Base-by-base conservation (phyloP, 1,284 basidiomycete species). In the Ganoderma sp. region DNA sequence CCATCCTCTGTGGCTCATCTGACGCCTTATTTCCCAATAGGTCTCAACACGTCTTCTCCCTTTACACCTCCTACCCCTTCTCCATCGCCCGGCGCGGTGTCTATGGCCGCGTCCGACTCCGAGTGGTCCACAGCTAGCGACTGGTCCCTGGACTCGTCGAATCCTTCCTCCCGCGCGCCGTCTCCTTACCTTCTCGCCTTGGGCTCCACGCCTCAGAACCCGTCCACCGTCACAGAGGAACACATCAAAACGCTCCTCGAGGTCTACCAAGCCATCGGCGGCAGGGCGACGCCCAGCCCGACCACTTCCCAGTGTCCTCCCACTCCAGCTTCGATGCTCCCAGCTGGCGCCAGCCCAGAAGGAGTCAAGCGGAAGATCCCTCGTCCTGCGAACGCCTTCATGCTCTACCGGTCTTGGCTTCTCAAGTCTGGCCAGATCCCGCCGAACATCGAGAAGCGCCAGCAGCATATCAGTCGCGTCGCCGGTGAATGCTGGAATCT, bases 301-400 rank as follows among this genome's bases (percentile, higher is more conserved):
- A 45, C 58, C 25, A 43, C 48, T 34, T 63, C 41, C 39, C 63
- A 22, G 42, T 28, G 42, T 22, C 42, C 28, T 41, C 64, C 48
- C 56, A 60, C 63, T 39, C 61, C 62, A 9, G 61, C 65, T 8
- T 61, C 57, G n/a, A 57, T 60, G 34, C 66, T 69, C 15, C 64
- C 69, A 34, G 48, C 50, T 59, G 65, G 66, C 12, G 52, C 54
- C 56, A 66, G 66, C 7, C 60, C 67, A n/a, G 64, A 66, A 19
- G 39, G 22, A 25, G n/a, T 63, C 15, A 57, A 67, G 69, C 60
- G 41, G 41, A 60, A 60, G 39, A 17, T 91, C 70, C 88, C 90
- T 64, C 87, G 93, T n/a, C 90, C 92, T 1, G 85, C 90, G 22
- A 95, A 95, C 76, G 90, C 93, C 8, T 95, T 94, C 79, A 91